Evolutionary conservation across 257 asterid species (phyloP).

Genomic region (Buddleja alternifolia): DNA sequence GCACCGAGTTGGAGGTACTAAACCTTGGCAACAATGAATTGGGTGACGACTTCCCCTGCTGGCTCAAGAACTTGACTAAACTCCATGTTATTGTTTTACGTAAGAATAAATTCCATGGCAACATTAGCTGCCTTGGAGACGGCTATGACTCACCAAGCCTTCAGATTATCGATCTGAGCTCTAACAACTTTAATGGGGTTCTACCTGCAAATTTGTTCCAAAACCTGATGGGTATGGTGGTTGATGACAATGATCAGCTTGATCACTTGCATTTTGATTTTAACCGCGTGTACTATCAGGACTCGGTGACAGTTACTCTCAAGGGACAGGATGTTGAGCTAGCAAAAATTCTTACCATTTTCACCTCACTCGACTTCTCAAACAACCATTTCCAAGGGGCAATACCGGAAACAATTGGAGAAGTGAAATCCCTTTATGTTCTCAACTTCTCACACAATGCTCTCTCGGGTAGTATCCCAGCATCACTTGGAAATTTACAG

Average conservation of each 20-base stretch:
- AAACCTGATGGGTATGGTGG: constrained; percentile 36
- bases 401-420: constrained; percentile 44
- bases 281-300: constrained; percentile 38
- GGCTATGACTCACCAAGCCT: constrained; percentile 30
- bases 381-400: constrained; percentile 43
- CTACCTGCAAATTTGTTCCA: constrained; percentile 34
- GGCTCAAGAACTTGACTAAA: constrained; percentile 30
- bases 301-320: constrained; percentile 42
- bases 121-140: constrained; percentile 31
- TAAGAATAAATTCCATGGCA: constrained; percentile 44
- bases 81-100: constrained; percentile 37
- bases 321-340: constrained; percentile 45
- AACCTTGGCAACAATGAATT: constrained; percentile 48
- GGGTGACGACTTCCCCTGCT: constrained; percentile 50
- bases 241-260: neutral
- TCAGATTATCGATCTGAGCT: constrained; percentile 46
- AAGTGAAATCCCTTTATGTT: constrained; percentile 31
- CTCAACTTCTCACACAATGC: constrained; percentile 50
- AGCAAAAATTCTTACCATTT: constrained; percentile 47
- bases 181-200: constrained; percentile 38
- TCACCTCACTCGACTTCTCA: constrained; percentile 51
- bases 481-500: constrained; percentile 30
- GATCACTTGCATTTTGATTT: constrained; percentile 26
- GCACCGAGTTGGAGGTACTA: constrained; percentile 43
- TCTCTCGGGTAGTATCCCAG: constrained; percentile 43